phyloP scores from a whole-genome alignment of 163 green algal genomes.

The Scenedesmus sp. region DNA sequence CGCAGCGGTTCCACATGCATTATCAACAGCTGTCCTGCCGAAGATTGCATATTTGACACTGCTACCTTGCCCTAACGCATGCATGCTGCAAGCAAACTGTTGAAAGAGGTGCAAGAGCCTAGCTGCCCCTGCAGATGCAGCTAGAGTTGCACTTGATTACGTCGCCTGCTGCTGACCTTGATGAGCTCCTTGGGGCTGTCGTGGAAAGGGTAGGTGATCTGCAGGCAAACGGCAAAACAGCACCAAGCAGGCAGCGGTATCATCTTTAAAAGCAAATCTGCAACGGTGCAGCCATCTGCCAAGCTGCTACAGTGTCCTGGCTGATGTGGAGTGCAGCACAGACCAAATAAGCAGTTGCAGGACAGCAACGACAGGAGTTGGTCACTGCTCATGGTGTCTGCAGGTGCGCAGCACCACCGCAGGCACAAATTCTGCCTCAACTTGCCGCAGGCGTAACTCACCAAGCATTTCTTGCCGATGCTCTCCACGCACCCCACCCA shows the following conservation, averaged over 20 bases:
- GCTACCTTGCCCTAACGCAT: not conserved
- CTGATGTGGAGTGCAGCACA: too few species aligned
- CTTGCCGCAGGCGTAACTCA: conserved; percentile 18
- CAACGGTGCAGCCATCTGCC: not conserved
- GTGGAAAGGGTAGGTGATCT: conserved; percentile 78
- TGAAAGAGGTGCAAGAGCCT: not conserved
- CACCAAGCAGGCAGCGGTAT: not conserved
- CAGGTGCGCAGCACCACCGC: too few species aligned
- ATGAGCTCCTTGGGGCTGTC: conserved; percentile 66
- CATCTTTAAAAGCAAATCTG: not conserved
- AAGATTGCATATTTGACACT: too few species aligned
- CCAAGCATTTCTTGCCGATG: conserved; percentile 55
- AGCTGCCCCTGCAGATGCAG: not conserved
- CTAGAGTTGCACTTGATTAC: not conserved
- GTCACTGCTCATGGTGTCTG: not conserved
- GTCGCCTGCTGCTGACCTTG: conserved; percentile 55
- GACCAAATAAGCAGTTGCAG: not conserved
- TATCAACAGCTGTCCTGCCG: not conserved
- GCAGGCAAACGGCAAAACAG: conserved; percentile 9
- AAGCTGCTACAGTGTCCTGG: not conserved
- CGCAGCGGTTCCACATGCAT: not conserved
- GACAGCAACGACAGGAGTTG: not conserved
- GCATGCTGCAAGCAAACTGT: not conserved
- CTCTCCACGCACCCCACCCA: conserved; percentile 65
- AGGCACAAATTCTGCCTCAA: too few species aligned